Evolutionary conservation across 257 asterid species (phyloP).

Genomic region (Solanum chiquidenum): DNA sequence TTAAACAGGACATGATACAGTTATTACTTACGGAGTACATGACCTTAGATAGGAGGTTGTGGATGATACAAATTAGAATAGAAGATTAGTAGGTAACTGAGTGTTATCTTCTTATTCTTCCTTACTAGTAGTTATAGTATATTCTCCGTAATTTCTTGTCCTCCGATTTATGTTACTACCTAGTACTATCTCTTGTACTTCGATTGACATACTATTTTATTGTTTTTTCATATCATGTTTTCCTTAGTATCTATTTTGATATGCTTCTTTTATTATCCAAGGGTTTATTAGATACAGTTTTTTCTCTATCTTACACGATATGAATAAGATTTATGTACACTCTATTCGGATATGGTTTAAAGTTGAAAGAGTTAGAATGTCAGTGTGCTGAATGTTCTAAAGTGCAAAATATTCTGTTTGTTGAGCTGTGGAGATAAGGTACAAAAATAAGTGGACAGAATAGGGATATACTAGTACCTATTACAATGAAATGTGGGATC

Average conservation of each 20-base stretch:
- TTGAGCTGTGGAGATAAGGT: neutral
- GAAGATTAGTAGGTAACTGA: neutral
- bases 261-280: neutral
- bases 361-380: neutral
- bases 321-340: neutral
- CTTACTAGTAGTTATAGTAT: neutral
- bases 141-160: neutral
- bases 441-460: neutral
- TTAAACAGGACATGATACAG: neutral
- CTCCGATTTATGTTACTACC: neutral
- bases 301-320: neutral
- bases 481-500: constrained; percentile 72
- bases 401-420: neutral
- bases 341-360: neutral
- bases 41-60: neutral
- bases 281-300: accelerated
- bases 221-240: neutral
- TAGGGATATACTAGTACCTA: constrained; percentile 28
- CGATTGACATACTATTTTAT: accelerated
- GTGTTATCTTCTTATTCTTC: neutral
- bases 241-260: neutral
- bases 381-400: neutral
- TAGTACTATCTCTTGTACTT: neutral
- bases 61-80: neutral
- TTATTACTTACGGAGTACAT: neutral